Percentiles rank a stretch among this genome's conserved stretches.
phyloP scores from a whole-genome alignment of 2,329 filamentous ascomycete genomes.

The Fusarium sp. region DNA sequence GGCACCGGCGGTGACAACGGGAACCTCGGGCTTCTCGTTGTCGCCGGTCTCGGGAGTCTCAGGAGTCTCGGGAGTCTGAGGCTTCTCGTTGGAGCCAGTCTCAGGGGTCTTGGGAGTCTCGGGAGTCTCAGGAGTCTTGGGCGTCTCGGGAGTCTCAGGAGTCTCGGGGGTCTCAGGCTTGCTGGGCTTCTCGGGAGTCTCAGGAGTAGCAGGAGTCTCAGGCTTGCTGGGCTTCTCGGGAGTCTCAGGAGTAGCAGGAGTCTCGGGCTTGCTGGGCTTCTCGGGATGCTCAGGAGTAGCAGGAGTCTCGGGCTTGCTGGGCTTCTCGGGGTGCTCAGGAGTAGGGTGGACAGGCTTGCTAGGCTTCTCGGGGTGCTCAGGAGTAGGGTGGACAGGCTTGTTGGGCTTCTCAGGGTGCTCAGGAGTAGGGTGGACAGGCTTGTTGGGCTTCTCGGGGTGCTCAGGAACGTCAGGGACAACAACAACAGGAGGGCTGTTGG shows the following conservation, averaged over 20 bases:
- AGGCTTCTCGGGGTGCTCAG: neutral
- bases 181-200: neutral
- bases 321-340: neutral
- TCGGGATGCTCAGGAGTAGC: neutral
- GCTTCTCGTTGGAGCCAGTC: neutral
- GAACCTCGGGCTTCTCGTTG: constrained; percentile 21
- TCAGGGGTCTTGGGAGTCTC: neutral
- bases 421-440: neutral
- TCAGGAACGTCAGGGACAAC: constrained; percentile 23
- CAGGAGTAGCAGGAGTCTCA: constrained; percentile 5
- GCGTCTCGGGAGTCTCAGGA: neutral
- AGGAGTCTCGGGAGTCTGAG: constrained; percentile 17
- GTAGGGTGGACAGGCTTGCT: neutral
- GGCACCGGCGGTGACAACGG: constrained; percentile 47
- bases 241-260: neutral
- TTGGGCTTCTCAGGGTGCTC: neutral
- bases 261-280: neutral
- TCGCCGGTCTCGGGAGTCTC: constrained; percentile 5
- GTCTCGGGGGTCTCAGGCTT: neutral
- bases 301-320: neutral
- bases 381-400: neutral
- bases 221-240: neutral
- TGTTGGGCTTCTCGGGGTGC: neutral
- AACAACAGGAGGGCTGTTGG: constrained; percentile 28
- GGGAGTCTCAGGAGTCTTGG: neutral